A percentile compares a stretch with the other conserved stretches of the same genome.
These are phyloP conservation scores for Ashbya aceris DNA, from an alignment of 1,139 yeast genomes.

Conservation along the genomic window DNA sequence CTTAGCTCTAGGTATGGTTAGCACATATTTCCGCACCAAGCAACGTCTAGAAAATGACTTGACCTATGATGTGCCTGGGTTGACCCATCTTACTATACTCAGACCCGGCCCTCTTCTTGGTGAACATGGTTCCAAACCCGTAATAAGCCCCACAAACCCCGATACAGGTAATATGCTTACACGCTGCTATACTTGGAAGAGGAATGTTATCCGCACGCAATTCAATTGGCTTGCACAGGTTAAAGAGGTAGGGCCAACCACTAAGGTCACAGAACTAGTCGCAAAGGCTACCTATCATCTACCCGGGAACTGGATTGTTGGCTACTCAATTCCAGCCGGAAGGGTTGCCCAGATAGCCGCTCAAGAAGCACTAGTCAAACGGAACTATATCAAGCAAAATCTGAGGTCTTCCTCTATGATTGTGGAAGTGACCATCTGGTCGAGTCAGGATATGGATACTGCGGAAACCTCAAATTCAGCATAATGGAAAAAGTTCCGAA, in stretches of 20 bases:
- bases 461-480: not conserved
- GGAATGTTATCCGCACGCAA: slow-evolving; percentile 9
- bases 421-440: slow-evolving; percentile 4
- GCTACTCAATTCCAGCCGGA: slow-evolving; percentile 21
- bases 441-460: slow-evolving; percentile 3
- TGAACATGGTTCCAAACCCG: slow-evolving; percentile 8
- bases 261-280: slow-evolving; percentile 15
- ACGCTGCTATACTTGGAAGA: slow-evolving; percentile 4
- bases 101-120: slow-evolving; percentile 31
- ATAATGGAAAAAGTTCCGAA: not conserved
- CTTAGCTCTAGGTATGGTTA: slow-evolving; percentile 14
- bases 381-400: not conserved
- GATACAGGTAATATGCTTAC: slow-evolving; percentile 2
- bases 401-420: not conserved
- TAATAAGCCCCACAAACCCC: not conserved
- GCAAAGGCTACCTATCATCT: slow-evolving; percentile 18
- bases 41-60: slow-evolving; percentile 20
- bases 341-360: slow-evolving; percentile 18
- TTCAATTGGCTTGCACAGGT: slow-evolving; percentile 10
- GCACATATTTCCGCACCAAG: slow-evolving; percentile 24
- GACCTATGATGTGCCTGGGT: slow-evolving; percentile 13
- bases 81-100: slow-evolving; percentile 18
- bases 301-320: slow-evolving; percentile 19
- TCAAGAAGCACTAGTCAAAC: slow-evolving; percentile 1
- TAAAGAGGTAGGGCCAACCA: slow-evolving; percentile 14